Evolutionary conservation across 108 stramenopile species (phyloP).

Genomic region (Hondaea fermentalgiana): DNA sequence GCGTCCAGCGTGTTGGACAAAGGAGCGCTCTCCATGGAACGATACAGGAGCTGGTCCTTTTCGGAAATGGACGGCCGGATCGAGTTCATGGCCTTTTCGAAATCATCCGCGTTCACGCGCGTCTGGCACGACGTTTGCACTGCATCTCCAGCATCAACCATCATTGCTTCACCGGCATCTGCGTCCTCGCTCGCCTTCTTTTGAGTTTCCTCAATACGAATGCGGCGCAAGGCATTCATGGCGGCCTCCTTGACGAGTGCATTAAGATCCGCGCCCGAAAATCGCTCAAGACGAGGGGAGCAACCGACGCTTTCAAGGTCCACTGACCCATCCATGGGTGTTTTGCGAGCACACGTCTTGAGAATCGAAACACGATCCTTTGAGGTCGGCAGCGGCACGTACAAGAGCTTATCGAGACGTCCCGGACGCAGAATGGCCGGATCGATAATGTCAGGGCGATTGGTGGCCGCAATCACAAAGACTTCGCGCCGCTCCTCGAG

Average conservation of each 20-base stretch:
- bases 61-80: conserved; percentile 25
- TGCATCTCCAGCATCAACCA: too few relatives aligned
- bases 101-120: conserved; percentile 4
- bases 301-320: conserved; percentile 36
- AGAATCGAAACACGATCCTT: conserved; percentile 45
- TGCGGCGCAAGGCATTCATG: conserved; percentile 35
- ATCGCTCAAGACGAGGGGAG: conserved; percentile 36
- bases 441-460: conserved; percentile 54
- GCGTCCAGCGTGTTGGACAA: not conserved
- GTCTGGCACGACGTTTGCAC: not conserved
- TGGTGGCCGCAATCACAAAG: conserved; percentile 53
- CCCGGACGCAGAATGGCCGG: conserved; percentile 56
- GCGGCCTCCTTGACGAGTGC: conserved; percentile 50
- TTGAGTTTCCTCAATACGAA: not conserved
- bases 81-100: conserved; percentile 16
- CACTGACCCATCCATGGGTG: conserved; percentile 21
- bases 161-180: too few relatives aligned
- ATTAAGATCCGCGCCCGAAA: conserved; percentile 52
- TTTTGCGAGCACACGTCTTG: conserved; percentile 15
- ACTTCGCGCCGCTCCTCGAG: conserved; percentile 64
- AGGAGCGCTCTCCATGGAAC: not conserved
- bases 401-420: conserved; percentile 48
- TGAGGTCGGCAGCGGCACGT: conserved; percentile 38
- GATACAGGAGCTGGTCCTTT: not conserved
- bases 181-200: too few relatives aligned